Conservation (phyloP, 2,329 filamentous ascomycete genomes). For the Coleophoma crateriformis region DNA sequence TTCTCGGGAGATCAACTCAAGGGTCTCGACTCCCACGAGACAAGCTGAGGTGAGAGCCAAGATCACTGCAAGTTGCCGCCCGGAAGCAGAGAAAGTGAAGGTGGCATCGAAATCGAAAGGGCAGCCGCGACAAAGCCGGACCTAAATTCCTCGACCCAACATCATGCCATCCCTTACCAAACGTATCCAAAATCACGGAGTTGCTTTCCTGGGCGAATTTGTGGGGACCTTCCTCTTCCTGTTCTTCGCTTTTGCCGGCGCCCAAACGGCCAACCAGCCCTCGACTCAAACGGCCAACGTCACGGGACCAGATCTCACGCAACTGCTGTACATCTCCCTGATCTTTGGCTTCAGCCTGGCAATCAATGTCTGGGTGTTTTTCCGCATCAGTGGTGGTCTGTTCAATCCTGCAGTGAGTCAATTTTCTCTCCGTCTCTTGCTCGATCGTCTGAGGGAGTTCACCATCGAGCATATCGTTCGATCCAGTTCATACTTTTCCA, state of each 20-base stretch:
- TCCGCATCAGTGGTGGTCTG: constrained; percentile 39
- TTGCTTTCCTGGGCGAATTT: constrained; percentile 39
- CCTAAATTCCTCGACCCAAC: too few species aligned
- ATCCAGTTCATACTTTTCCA: too few species aligned
- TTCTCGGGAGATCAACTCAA: too few species aligned
- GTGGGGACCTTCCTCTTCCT: constrained; percentile 35
- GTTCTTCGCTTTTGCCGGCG: constrained; percentile 15
- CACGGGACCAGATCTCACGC: constrained; percentile 32
- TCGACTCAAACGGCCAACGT: not conserved
- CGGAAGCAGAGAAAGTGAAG: too few species aligned
- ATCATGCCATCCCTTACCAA: too few species aligned
- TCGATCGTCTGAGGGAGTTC: too few species aligned
- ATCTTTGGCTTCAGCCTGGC: constrained; percentile 26
- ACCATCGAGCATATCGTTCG: too few species aligned
- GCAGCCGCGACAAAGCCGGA: too few species aligned
- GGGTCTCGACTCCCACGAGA: too few species aligned
- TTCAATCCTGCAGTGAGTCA: constrained; percentile 38
- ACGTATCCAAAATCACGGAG: constrained; percentile 12
- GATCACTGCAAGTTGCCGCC: too few species aligned
- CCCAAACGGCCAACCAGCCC: constrained; percentile 4
- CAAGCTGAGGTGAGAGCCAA: too few species aligned
- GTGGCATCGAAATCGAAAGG: too few species aligned
- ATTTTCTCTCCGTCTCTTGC: not conserved
- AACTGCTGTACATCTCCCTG: constrained; percentile 24
- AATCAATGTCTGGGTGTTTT: constrained; percentile 46